Evolutionary conservation across 148 eudicot genomes (phyloP).

Genomic region (Drosera capensis): DNA sequence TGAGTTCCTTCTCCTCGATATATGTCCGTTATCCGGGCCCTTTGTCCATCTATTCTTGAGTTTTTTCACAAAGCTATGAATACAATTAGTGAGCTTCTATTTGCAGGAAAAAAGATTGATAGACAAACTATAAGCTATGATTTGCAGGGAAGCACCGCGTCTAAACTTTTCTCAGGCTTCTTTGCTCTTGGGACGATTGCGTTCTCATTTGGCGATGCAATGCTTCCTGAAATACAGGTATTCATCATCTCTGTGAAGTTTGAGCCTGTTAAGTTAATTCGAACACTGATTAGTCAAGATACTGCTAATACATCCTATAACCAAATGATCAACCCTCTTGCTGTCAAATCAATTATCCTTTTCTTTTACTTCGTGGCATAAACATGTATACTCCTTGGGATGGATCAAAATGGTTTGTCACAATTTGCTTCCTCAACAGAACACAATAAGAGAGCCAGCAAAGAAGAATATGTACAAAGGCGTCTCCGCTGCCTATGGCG

Average conservation of each 20-base stretch:
- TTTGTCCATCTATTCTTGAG: neutral
- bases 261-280: no score
- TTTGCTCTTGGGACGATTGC: constrained; percentile 34
- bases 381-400: no score
- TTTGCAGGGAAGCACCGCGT: constrained; percentile 21
- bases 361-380: no score
- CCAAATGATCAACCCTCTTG: no score
- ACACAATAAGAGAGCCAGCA: constrained; percentile 23
- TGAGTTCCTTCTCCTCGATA: neutral
- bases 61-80: neutral
- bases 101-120: constrained; percentile 22
- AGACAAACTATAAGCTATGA: constrained; percentile 21
- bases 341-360: no score
- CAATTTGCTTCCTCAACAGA: constrained; percentile 9
- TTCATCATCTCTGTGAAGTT: no score
- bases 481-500: constrained; percentile 26
- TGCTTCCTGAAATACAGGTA: constrained; percentile 45
- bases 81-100: neutral
- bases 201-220: constrained; percentile 40
- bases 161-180: constrained; percentile 24
- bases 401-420: neutral
- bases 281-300: no score
- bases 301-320: no score
- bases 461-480: constrained; percentile 36
- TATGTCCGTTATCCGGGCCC: neutral